A percentile compares a stretch with the other conserved stretches of the same genome.
These are phyloP conservation scores for Cyberlindnera petersonii DNA, from an alignment of 805 yeast genomes.

Conservation along the genomic window DNA sequence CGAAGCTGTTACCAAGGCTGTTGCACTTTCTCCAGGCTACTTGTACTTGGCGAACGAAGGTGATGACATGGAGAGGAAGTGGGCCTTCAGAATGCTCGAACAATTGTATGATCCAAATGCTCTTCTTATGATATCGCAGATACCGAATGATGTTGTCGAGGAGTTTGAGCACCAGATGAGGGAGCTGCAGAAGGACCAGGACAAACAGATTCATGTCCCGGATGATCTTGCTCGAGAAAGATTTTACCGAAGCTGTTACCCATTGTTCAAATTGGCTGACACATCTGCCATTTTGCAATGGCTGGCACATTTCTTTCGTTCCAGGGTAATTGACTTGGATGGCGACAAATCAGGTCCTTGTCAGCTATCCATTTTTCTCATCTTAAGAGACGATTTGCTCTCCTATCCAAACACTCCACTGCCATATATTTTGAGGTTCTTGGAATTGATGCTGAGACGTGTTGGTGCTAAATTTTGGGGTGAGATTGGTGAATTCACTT, in stretches of 20 bases:
- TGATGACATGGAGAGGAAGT: slow-evolving; percentile 37
- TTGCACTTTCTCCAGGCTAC: slow-evolving; percentile 43
- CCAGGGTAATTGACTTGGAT: slow-evolving; percentile 19
- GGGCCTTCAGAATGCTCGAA: slow-evolving; percentile 41
- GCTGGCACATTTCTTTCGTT: slow-evolving; percentile 26
- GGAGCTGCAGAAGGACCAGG: slow-evolving; percentile 9
- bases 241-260: slow-evolving; percentile 46
- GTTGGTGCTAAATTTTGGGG: slow-evolving; percentile 52
- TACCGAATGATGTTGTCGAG: slow-evolving; percentile 41
- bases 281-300: slow-evolving; percentile 32
- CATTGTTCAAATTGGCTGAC: slow-evolving; percentile 35
- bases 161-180: slow-evolving; percentile 49
- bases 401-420: slow-evolving; percentile 43
- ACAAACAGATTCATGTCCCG: slow-evolving; percentile 42
- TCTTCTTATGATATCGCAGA: slow-evolving; percentile 22
- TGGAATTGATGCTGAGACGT: slow-evolving; percentile 40
- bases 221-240: slow-evolving; percentile 37
- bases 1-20: slow-evolving; percentile 23
- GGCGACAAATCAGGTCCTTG: slow-evolving; percentile 30
- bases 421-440: slow-evolving; percentile 46
- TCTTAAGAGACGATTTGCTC: slow-evolving; percentile 50
- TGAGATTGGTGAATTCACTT: slow-evolving; percentile 48
- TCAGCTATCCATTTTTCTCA: slow-evolving; percentile 30
- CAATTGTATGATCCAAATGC: slow-evolving; percentile 13
- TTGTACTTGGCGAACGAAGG: slow-evolving; percentile 57